phyloP scores from a whole-genome alignment of 371 early-diverging fungal species.

The Umbelopsis sp. region DNA sequence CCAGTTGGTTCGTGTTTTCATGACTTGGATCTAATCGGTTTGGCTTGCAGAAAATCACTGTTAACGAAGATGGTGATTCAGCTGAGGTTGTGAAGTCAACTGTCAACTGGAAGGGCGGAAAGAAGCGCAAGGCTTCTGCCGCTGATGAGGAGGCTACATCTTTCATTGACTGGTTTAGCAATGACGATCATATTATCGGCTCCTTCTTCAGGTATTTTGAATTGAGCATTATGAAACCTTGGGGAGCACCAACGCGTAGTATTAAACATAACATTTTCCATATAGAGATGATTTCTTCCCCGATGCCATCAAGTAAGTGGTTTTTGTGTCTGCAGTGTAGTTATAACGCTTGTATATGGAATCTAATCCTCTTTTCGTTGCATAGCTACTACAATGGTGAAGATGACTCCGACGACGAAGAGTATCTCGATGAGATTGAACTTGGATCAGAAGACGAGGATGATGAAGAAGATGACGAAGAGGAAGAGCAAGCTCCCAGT shows the following conservation, averaged over 20 bases:
- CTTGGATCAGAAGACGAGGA: conserved; percentile 35
- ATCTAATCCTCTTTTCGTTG: background rate
- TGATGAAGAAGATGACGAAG: conserved; percentile 25
- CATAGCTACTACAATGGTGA: conserved; percentile 27
- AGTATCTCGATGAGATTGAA: conserved; percentile 42
- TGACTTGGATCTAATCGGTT: background rate
- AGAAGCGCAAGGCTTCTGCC: conserved; percentile 52
- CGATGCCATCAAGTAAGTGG: conserved; percentile 36
- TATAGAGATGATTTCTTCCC: conserved; percentile 49
- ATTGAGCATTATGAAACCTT: too few species aligned
- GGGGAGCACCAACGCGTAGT: too few species aligned
- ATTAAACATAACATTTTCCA: background rate
- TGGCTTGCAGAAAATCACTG: conserved; percentile 36
- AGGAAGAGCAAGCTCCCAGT: background rate
- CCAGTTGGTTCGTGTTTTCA: background rate
- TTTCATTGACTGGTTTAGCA: conserved; percentile 52
- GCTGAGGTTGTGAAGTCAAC: conserved; percentile 37
- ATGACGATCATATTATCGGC: conserved; percentile 46
- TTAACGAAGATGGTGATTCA: conserved; percentile 47
- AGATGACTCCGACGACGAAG: conserved; percentile 33
- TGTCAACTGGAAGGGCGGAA: conserved; percentile 27
- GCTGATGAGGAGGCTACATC: conserved; percentile 36
- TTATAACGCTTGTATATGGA: background rate
- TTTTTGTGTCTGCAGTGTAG: background rate
- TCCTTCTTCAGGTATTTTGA: conserved; percentile 25